A percentile compares a stretch with the other conserved stretches of the same genome.
Conservation (phyloP, 2,329 filamentous ascomycete species). For the Neonectria hederae region DNA sequence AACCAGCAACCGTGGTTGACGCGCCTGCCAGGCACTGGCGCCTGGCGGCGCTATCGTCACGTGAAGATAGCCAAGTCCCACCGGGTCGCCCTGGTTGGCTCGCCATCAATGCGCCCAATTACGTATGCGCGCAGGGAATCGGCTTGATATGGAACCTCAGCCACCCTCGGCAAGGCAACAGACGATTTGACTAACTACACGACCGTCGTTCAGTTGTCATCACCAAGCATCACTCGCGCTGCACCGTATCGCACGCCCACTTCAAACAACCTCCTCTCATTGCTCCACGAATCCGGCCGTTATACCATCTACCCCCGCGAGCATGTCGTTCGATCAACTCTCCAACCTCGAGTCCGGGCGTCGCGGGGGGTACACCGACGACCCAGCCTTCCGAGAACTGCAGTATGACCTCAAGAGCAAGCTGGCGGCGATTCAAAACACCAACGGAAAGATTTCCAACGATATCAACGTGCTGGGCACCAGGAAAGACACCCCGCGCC, state of each 20-base stretch:
- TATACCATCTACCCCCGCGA: neutral
- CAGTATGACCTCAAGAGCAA: conserved; percentile 86
- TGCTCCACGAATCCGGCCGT: conserved; percentile 2
- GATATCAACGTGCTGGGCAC: conserved; percentile 89
- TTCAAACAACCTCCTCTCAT: conserved; percentile 6
- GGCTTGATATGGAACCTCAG: conserved; percentile 32
- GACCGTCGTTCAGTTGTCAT: conserved; percentile 14
- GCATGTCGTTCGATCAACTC: conserved; percentile 92
- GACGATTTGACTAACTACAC: conserved; percentile 32
- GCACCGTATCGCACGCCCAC: conserved; percentile 15
- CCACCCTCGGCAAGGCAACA: conserved; percentile 40
- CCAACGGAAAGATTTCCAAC: conserved; percentile 84
- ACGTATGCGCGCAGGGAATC: conserved; percentile 41
- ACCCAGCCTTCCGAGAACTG: conserved; percentile 88
- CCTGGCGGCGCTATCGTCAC: conserved; percentile 40
- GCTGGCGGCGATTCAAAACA: conserved; percentile 87
- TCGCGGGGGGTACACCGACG: conserved; percentile 84
- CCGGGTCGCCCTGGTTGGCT: conserved; percentile 31
- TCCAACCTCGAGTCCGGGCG: conserved; percentile 83
- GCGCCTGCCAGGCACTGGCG: conserved; percentile 28
- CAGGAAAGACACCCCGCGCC: conserved; percentile 87
- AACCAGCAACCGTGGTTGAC: conserved; percentile 43
- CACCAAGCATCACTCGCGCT: conserved; percentile 7
- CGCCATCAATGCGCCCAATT: conserved; percentile 32
- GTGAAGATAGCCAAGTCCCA: conserved; percentile 42